A percentile compares a stretch with the other conserved stretches of the same genome.
Evolutionary conservation across 441 rosid species (phyloP).

Genomic region (Populus hybrid): DNA sequence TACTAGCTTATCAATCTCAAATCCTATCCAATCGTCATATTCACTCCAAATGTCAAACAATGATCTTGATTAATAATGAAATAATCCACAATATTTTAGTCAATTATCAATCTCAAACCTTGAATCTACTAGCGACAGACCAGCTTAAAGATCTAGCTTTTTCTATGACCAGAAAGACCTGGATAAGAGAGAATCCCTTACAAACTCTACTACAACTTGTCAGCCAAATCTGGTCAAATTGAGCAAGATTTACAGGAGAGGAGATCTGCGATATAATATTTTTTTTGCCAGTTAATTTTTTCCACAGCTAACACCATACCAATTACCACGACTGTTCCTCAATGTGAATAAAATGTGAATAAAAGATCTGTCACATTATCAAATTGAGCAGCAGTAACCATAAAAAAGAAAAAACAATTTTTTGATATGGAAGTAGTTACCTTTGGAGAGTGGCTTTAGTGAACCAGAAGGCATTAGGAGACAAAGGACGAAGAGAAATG

Average conservation of each 20-base stretch:
- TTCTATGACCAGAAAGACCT: background rate
- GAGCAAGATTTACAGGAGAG: background rate
- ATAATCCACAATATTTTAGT: background rate
- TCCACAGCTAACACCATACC: background rate
- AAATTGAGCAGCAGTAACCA: background rate
- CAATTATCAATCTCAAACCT: background rate
- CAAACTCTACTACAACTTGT: background rate
- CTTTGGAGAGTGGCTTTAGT: constrained; percentile 84
- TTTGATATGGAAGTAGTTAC: constrained; percentile 24
- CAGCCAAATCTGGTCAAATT: background rate
- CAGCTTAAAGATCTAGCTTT: background rate
- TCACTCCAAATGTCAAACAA: background rate
- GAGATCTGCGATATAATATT: background rate
- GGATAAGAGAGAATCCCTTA: background rate
- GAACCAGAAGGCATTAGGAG: constrained; percentile 61
- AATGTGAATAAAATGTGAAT: too few relatives aligned
- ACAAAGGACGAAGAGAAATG: constrained; percentile 55
- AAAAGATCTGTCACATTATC: background rate
- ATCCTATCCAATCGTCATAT: background rate
- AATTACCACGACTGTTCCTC: background rate
- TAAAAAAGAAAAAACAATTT: background rate
- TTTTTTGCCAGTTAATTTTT: background rate
- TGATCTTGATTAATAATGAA: background rate
- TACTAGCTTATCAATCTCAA: background rate
- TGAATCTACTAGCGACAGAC: background rate